Conservation (phyloP, 2,329 filamentous ascomycete species). For the Aspergillus pseudoterreus region DNA sequence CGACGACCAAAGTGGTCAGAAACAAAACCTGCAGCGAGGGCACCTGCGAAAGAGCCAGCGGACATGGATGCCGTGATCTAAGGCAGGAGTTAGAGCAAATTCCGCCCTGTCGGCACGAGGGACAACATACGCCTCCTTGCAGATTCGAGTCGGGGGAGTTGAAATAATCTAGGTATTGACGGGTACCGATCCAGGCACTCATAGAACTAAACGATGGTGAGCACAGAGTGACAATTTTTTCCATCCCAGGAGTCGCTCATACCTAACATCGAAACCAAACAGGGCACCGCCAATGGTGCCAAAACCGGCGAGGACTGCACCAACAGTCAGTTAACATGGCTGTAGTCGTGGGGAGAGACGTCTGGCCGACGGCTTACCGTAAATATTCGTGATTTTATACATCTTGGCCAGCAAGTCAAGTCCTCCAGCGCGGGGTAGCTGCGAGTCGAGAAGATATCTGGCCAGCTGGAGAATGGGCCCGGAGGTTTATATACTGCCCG, state of each 20-base stretch:
- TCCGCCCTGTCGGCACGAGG: not conserved
- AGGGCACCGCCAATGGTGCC: conserved; percentile 55
- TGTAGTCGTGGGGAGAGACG: too few relatives aligned
- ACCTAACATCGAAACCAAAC: conserved; percentile 58
- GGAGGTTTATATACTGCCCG: conserved; percentile 3
- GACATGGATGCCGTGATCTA: conserved; percentile 68
- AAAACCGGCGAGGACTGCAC: conserved; percentile 50
- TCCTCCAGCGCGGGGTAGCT: not conserved
- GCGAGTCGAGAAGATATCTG: not conserved
- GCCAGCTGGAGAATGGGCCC: not conserved
- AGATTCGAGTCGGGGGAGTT: conserved; percentile 41
- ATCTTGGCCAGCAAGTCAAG: conserved; percentile 10
- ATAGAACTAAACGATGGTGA: conserved; percentile 27
- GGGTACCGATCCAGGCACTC: conserved; percentile 46
- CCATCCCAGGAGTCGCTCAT: conserved; percentile 21
- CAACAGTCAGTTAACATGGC: not conserved
- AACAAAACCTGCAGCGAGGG: conserved; percentile 39
- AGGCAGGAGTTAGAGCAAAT: conserved; percentile 27
- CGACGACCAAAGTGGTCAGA: conserved; percentile 38
- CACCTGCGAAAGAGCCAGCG: conserved; percentile 65
- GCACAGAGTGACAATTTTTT: conserved; percentile 21
- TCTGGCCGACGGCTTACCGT: conserved; percentile 7
- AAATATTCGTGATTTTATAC: conserved; percentile 20
- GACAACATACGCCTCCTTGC: conserved; percentile 30
- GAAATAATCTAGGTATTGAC: conserved; percentile 55